Base-by-base conservation (phyloP, 139 green algal genomes). In the Dunaliella primolecta region DNA sequence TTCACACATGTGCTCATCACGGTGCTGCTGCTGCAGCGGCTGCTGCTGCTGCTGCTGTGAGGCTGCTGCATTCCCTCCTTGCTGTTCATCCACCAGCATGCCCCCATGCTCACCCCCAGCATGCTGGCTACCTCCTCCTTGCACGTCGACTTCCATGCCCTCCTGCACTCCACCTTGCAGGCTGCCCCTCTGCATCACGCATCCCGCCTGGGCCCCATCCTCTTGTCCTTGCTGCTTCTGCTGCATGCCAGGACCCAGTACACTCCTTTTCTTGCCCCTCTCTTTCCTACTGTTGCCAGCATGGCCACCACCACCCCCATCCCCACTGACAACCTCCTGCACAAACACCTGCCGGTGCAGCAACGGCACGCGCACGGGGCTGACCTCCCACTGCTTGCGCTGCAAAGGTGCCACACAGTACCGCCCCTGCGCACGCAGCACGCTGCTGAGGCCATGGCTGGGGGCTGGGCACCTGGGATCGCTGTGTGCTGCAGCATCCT, bases 401-500 rank as follows among this genome's bases (percentile, higher is more conserved):
- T 64, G 46, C 46, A 64, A 64, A 15, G 46, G 15, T 7, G 7
- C 15, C 7, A 15, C 46, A 15, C 46, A 64, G 46, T 15, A 64
- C 7, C 46, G 46, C 46, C 46, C 46, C 46, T 64, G 46, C 46
- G 46, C 46, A 15, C 15, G 46, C 46, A 64, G 46, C 46, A 64
- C 46, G 7, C 46, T 80, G n/a, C 7, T 36, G 29, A 36, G 30
- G 29, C 75, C 75, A 80, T 80, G 75, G 21, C 75, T 80, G 75
- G n/a, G 46, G 7, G 46, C 46, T 64, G 46, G 2, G 30, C 75
- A 2, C n/a, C 75, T 80, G 75, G 24, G 29, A 36, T 27, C 11
- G 75, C 75, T 80, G 75, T 27, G 32, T 32, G 75, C 75, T 80
- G 75, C 75, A 21, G n/a, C 30, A n/a, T n/a, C n/a, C n/a, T n/a